Conservation (phyloP, 352 stramenopile genomes). For the Phytopythium helicoides region DNA sequence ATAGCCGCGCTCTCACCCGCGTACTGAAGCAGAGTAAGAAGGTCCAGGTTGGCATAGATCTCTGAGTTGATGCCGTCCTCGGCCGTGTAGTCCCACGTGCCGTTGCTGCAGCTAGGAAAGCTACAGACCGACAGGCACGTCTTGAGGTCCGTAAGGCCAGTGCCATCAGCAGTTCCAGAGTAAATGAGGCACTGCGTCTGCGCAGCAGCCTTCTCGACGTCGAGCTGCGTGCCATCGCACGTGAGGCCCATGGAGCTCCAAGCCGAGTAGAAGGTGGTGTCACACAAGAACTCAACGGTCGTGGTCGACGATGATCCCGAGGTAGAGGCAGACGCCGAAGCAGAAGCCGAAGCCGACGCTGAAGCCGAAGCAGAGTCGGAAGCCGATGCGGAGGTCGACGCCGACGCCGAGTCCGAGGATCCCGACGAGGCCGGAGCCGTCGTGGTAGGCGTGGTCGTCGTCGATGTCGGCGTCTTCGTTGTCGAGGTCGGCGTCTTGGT, state of each 20-base stretch:
- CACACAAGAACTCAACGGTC: slow-evolving; percentile 62
- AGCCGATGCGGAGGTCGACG: neutral
- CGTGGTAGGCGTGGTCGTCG: slow-evolving; percentile 13
- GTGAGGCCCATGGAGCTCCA: slow-evolving; percentile 67
- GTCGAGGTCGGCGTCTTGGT: slow-evolving; percentile 23
- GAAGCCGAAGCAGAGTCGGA: slow-evolving; percentile 6
- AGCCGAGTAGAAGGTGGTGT: slow-evolving; percentile 75
- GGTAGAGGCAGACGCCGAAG: slow-evolving; percentile 9
- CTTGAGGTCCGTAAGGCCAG: slow-evolving; percentile 47
- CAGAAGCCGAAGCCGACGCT: no score
- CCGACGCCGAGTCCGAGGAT: neutral
- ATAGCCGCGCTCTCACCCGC: slow-evolving; percentile 32
- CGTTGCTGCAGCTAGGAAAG: slow-evolving; percentile 72
- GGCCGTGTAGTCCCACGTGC: slow-evolving; percentile 73
- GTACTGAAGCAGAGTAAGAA: slow-evolving; percentile 53
- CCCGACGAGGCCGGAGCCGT: neutral
- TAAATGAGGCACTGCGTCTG: slow-evolving; percentile 79
- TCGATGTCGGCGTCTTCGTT: slow-evolving; percentile 4
- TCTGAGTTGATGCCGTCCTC: slow-evolving; percentile 62
- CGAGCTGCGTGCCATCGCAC: slow-evolving; percentile 46
- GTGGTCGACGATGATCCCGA: slow-evolving; percentile 8
- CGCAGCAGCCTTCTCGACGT: slow-evolving; percentile 40
- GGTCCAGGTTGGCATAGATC: slow-evolving; percentile 70
- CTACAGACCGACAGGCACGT: slow-evolving; percentile 80
- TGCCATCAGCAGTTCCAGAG: slow-evolving; percentile 49